phyloP scores from a whole-genome alignment of 108 stramenopile genomes.

The Nitzschia putrida region DNA sequence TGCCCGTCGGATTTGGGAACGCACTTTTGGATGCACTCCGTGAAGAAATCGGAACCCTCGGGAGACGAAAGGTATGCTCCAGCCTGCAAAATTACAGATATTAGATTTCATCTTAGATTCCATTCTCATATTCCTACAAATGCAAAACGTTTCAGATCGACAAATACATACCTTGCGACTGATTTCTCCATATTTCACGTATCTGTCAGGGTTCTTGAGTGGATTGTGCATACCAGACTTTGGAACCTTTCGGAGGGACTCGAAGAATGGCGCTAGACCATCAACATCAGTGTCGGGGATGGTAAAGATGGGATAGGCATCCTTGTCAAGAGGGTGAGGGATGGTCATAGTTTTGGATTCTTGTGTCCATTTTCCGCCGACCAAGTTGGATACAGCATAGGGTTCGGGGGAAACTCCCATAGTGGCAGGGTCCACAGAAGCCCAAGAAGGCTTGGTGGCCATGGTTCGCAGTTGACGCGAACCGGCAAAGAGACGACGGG shows the following conservation, averaged over 20 bases:
- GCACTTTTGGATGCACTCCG: constrained; percentile 84
- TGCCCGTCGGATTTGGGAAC: constrained; percentile 95
- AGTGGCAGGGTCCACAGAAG: constrained; percentile 67
- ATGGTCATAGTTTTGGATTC: constrained; percentile 45
- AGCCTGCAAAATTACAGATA: constrained; percentile 45
- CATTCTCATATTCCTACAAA: not conserved
- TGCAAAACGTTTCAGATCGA: not conserved
- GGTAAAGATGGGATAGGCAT: constrained; percentile 70
- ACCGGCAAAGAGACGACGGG: no score
- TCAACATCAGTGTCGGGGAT: constrained; percentile 67
- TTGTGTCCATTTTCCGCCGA: constrained; percentile 70
- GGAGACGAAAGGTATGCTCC: constrained; percentile 72
- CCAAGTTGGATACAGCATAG: constrained; percentile 68
- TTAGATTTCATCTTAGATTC: no score
- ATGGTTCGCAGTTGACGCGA: not conserved
- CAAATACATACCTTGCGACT: constrained; percentile 57
- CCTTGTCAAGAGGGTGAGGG: constrained; percentile 73
- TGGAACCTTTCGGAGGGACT: constrained; percentile 68
- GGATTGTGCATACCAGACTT: constrained; percentile 87
- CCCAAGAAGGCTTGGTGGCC: constrained; percentile 65
- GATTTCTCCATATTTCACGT: constrained; percentile 86
- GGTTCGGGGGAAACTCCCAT: constrained; percentile 64
- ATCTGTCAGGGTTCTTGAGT: constrained; percentile 90
- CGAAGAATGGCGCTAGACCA: constrained; percentile 82
- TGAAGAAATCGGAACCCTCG: constrained; percentile 89